phyloP scores from a whole-genome alignment of 2,329 filamentous ascomycete genomes.

The Neoascochyta sp. region DNA sequence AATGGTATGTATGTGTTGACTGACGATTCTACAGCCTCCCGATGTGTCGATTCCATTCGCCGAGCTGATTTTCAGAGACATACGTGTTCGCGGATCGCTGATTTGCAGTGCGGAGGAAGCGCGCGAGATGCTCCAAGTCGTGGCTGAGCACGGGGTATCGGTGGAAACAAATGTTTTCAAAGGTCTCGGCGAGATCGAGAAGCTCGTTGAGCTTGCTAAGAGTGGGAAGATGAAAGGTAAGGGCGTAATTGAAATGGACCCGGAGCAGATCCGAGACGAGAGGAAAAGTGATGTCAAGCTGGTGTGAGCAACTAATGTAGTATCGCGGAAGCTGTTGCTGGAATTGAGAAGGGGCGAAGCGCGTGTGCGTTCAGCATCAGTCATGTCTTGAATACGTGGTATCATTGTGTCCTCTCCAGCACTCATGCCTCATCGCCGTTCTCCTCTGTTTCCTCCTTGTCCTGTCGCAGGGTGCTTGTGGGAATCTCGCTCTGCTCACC shows the following conservation, averaged over 20 bases:
- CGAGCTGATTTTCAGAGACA: conserved; percentile 54
- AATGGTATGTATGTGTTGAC: too few relatives aligned
- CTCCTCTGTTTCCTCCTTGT: conserved; percentile 13
- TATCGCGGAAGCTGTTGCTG: too few relatives aligned
- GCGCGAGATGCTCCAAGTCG: conserved; percentile 47
- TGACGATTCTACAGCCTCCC: background rate
- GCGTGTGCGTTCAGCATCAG: too few relatives aligned
- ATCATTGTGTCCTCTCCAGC: too few relatives aligned
- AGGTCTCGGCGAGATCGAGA: conserved; percentile 51
- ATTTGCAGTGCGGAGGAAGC: conserved; percentile 45
- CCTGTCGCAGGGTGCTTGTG: conserved; percentile 34
- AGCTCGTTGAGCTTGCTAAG: conserved; percentile 50
- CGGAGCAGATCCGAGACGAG: conserved; percentile 44
- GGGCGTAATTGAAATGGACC: conserved; percentile 52
- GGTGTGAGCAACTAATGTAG: too few relatives aligned
- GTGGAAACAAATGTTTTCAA: conserved; percentile 52
- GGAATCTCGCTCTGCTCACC: conserved; percentile 29
- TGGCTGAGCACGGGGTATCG: conserved; percentile 47
- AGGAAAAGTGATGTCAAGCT: conserved; percentile 6
- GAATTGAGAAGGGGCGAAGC: too few relatives aligned
- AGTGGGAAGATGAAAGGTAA: conserved; percentile 55
- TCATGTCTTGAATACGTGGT: too few relatives aligned
- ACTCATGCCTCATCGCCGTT: conserved; percentile 8
- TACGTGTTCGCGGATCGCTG: conserved; percentile 49
- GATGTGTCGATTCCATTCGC: conserved; percentile 36